These are phyloP conservation scores for Pseudisothecium myosuroides DNA, from an alignment of 225 moss, liverwort and hornwort species.

Conservation along the genomic window DNA sequence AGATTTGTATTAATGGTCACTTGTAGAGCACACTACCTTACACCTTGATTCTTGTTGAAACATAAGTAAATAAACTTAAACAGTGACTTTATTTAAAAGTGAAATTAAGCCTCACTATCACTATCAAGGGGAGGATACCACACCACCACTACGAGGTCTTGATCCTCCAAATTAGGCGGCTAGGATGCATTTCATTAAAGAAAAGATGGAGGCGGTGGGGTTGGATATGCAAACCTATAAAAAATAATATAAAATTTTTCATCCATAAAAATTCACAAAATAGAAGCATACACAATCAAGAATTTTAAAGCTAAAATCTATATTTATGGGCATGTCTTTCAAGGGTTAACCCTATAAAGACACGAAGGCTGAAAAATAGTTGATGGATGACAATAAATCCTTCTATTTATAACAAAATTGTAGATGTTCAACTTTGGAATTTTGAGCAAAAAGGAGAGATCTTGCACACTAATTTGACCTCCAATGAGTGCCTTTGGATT, in stretches of 20 bases:
- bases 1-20: too few species aligned
- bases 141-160: neutral
- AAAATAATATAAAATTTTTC: neutral
- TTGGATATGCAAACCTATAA: neutral
- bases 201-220: neutral
- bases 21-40: too few species aligned
- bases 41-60: too few species aligned
- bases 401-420: neutral
- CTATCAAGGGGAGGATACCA: too few species aligned
- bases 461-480: neutral
- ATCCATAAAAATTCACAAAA: neutral
- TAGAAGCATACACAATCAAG: neutral
- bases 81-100: too few species aligned
- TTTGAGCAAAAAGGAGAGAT: neutral
- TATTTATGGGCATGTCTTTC: accelerated
- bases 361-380: neutral
- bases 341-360: neutral
- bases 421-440: neutral
- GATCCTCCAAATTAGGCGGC: neutral
- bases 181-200: neutral
- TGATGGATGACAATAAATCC: neutral
- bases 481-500: neutral
- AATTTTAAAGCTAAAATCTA: neutral
- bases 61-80: too few species aligned
- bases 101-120: too few species aligned